Evolutionary conservation across 257 asterid species (phyloP), one percentile per base, ranked within the genome.

Genomic region (Perilla frutescens): DNA sequence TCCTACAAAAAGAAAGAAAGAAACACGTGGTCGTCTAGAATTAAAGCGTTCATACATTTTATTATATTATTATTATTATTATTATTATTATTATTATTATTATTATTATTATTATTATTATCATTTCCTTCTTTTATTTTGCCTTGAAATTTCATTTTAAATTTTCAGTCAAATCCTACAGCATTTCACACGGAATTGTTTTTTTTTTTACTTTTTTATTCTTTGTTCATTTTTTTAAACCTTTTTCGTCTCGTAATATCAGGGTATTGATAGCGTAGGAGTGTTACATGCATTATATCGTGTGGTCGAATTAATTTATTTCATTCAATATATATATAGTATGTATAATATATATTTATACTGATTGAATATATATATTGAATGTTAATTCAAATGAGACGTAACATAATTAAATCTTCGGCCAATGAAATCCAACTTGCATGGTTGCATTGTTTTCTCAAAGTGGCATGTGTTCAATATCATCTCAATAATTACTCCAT

Each of bases 1-100:
- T 48, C 59, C 4, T 47, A 7, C 71, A 50, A 65, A 65, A 47
- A 29, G 2, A 12, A 29, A 11, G 8, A 61, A 37, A 12, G 1
- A 3, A 32, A 66, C 71, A 66, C 71, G 71, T 66, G 71, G 59
- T 29, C 45, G 8, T 48, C 58, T 13, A 26, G 3, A 29, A 64
- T 12, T 43, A 43, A 20, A 62, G 14, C 70, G 26, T 64, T 64
- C 70, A 26, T 29, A 26, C 54, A 3, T 20, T 20, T 20, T 20
- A 20, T 20, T 44, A 44, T 63, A 3, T 61, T 37, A 40, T 62
- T 43, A 2, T 41, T 10, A 10, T 34, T 34, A 5, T 6, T 10
- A 10, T 34, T 34, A 5, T 6, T 63, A 3, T 61, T 37, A 40
- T 62, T 43, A 2, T 41, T 10, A 10, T 34, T 34, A 5, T 6